Evolutionary conservation across 176 grass and related monocot species (phyloP).

Genomic region (Bonia amplexicaulis): DNA sequence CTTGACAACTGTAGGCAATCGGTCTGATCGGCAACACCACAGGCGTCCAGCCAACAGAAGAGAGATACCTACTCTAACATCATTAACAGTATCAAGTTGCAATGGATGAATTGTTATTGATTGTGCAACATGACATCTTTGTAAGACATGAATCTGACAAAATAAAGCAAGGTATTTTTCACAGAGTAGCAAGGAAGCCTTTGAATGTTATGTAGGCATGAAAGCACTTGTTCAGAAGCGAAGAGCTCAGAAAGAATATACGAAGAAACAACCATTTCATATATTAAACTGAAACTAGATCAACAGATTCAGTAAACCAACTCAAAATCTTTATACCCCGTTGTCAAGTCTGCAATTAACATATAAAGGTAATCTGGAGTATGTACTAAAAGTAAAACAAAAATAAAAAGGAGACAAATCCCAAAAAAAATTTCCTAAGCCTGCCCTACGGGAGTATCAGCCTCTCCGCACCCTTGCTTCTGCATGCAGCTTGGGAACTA

Average conservation of each 20-base stretch:
- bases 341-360: slow-evolving; percentile 18
- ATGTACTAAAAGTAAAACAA: slow-evolving; percentile 32
- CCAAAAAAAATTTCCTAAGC: slow-evolving; percentile 29
- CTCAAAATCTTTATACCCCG: slow-evolving; percentile 23
- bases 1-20: no score
- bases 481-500: slow-evolving; percentile 18
- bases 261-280: not conserved
- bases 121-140: no score
- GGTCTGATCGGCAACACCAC: no score
- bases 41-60: no score
- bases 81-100: no score
- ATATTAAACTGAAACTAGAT: not conserved
- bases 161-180: no score
- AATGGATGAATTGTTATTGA: no score
- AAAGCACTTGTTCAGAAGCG: not conserved
- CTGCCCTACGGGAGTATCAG: slow-evolving; percentile 18
- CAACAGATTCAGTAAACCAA: slow-evolving; percentile 11
- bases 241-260: not conserved
- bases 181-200: no score
- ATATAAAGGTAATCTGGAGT: slow-evolving; percentile 30
- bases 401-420: slow-evolving; percentile 18
- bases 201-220: no score
- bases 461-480: not conserved
- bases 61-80: no score
- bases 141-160: no score